A percentile compares a stretch with the other conserved stretches of the same genome.
phyloP scores from a whole-genome alignment of 2,329 filamentous ascomycete genomes.

The Exophiala spinifera region DNA sequence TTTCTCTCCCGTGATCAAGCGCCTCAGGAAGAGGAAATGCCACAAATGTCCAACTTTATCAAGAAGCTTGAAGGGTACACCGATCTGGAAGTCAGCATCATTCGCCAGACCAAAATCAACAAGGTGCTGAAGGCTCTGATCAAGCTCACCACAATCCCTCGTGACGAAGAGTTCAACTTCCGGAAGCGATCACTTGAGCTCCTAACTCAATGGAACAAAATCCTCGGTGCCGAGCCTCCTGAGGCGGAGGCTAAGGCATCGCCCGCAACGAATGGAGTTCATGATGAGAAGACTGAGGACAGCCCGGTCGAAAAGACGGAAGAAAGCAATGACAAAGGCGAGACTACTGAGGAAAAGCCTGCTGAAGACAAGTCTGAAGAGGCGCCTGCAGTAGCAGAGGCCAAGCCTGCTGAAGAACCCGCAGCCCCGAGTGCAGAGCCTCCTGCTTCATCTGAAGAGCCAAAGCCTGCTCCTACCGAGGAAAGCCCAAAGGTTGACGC shows the following conservation, averaged over 20 bases:
- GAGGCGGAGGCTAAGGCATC: conserved; percentile 42
- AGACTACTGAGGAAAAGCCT: conserved; percentile 34
- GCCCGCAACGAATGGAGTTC: conserved; percentile 36
- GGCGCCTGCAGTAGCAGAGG: conserved; percentile 31
- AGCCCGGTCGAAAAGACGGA: conserved; percentile 34
- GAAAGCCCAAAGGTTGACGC: conserved; percentile 12
- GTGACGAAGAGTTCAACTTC: conserved; percentile 86
- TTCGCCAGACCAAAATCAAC: conserved; percentile 92
- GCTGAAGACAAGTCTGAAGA: conserved; percentile 31
- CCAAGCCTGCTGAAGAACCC: conserved; percentile 14
- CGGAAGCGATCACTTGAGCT: conserved; percentile 76
- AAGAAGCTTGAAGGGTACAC: conserved; percentile 73
- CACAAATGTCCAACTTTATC: conserved; percentile 43
- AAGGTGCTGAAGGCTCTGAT: conserved; percentile 95
- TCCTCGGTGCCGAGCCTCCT: conserved; percentile 62
- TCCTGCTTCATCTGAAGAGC: conserved; percentile 4
- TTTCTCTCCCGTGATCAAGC: conserved; percentile 80
- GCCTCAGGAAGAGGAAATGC: conserved; percentile 71
- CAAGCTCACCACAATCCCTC: conserved; percentile 80
- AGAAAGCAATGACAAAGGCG: conserved; percentile 30
- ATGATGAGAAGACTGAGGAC: conserved; percentile 33
- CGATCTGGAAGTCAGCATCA: conserved; percentile 84
- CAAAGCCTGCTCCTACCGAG: conserved; percentile 10
- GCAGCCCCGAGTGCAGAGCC: not conserved
- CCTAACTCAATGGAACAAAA: conserved; percentile 84